A percentile compares a stretch with the other conserved stretches of the same genome.
Conservation (phyloP, 352 stramenopile genomes). For the Elongisporangium prolatum region DNA sequence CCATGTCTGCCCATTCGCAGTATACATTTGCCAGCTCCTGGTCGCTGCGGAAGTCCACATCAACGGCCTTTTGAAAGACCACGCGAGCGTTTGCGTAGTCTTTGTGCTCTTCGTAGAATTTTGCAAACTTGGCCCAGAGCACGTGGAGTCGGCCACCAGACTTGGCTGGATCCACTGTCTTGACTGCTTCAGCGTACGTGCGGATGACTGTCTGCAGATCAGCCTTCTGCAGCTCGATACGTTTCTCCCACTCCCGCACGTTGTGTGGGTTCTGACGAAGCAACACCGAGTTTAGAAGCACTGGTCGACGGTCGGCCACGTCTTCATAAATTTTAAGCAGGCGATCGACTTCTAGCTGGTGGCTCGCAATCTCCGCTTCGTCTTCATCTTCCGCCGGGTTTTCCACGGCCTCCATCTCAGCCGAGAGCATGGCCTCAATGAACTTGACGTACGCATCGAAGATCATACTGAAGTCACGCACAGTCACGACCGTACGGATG, state of each 20-base stretch:
- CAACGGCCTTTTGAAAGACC: slow-evolving; percentile 89
- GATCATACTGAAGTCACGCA: slow-evolving; percentile 98
- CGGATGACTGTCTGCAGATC: slow-evolving; percentile 66
- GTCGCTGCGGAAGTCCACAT: slow-evolving; percentile 70
- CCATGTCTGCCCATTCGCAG: slow-evolving; percentile 94
- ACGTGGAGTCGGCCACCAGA: slow-evolving; percentile 84
- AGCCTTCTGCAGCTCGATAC: slow-evolving; percentile 78
- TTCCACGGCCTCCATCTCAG: slow-evolving; percentile 90
- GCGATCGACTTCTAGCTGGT: slow-evolving; percentile 70
- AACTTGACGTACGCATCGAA: slow-evolving; percentile 99
- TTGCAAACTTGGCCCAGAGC: slow-evolving; percentile 94
- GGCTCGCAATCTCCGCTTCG: slow-evolving; percentile 43
- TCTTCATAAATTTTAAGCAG: slow-evolving; percentile 88
- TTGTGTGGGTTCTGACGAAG: slow-evolving; percentile 99
- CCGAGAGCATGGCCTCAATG: slow-evolving; percentile 96
- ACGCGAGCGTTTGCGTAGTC: slow-evolving; percentile 90
- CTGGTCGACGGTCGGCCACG: slow-evolving; percentile 92
- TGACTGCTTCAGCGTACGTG: slow-evolving; percentile 89
- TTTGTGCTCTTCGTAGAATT: slow-evolving; percentile 93
- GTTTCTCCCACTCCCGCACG: slow-evolving; percentile 97
- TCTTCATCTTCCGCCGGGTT: slow-evolving; percentile 49
- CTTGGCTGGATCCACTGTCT: slow-evolving; percentile 86
- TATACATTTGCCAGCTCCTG: slow-evolving; percentile 95
- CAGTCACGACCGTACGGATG: slow-evolving; percentile 61
- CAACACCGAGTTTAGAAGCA: slow-evolving; percentile 94